Conservation (phyloP, 768 basidiomycete genomes). For the Daedaleopsis sinensis region DNA sequence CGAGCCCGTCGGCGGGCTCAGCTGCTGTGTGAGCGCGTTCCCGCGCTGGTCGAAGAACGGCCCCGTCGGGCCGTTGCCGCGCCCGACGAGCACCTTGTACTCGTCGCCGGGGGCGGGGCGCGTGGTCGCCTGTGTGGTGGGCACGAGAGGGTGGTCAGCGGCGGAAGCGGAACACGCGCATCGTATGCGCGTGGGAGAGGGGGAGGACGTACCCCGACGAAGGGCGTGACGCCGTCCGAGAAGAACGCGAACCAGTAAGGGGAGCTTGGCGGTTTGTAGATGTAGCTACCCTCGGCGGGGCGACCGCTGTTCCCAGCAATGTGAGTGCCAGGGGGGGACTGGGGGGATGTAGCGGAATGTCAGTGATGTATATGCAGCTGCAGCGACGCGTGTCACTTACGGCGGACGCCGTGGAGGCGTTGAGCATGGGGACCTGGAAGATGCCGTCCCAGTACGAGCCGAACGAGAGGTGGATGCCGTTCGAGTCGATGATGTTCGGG, state of each 20-base stretch:
- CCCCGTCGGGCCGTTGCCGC: background rate
- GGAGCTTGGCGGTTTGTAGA: constrained; percentile 1
- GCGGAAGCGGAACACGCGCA: background rate
- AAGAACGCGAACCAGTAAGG: constrained; percentile 3
- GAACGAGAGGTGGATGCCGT: background rate
- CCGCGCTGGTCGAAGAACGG: background rate
- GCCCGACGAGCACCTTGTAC: constrained; percentile 8
- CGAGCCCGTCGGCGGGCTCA: background rate
- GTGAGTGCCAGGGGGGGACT: constrained; percentile 1
- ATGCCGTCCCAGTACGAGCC: constrained; percentile 4
- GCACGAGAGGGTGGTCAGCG: background rate
- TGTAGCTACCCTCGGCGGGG: background rate
- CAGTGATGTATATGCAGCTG: too few relatives aligned
- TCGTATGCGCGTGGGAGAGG: too few relatives aligned
- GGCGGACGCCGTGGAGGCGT: background rate
- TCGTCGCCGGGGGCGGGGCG: constrained; percentile 1
- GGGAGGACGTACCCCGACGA: background rate
- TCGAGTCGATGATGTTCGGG: background rate
- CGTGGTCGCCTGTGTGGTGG: background rate
- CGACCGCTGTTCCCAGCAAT: background rate
- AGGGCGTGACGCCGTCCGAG: background rate
- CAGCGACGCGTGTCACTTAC: background rate
- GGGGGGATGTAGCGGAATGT: too few relatives aligned
- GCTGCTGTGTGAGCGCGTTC: background rate
- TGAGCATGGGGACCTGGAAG: background rate